Percentiles rank a stretch among this genome's conserved stretches.
Evolutionary conservation across 139 green algal species (phyloP).

Genomic region (Chara braunii): DNA sequence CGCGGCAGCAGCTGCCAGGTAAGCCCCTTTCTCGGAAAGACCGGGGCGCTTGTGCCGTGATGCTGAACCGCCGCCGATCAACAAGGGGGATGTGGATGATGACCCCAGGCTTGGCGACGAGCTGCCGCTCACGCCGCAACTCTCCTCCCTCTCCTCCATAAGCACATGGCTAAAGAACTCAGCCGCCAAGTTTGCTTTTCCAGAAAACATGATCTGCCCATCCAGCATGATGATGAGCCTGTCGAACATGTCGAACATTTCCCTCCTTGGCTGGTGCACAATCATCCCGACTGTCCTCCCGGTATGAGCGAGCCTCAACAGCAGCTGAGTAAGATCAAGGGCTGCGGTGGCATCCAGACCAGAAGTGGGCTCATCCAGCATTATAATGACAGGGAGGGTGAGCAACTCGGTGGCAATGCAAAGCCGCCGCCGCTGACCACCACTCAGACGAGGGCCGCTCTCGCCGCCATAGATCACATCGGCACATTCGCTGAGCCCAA

Average conservation of each 20-base stretch:
- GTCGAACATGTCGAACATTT: slow-evolving; percentile 71
- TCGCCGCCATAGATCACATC: slow-evolving; percentile 84
- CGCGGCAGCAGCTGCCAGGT: too few relatives aligned
- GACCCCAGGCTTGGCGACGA: slow-evolving; percentile 32
- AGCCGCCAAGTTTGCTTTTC: slow-evolving; percentile 14
- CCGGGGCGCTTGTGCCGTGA: too few relatives aligned
- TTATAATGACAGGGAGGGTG: slow-evolving; percentile 79
- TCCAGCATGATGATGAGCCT: slow-evolving; percentile 63
- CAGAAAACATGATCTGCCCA: slow-evolving; percentile 42
- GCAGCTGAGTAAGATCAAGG: slow-evolving; percentile 68
- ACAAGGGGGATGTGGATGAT: slow-evolving; percentile 20
- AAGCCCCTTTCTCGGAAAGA: too few relatives aligned
- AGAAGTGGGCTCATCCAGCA: slow-evolving; percentile 73
- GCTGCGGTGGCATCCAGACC: slow-evolving; percentile 86
- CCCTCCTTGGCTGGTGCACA: slow-evolving; percentile 74
- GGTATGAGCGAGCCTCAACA: too few relatives aligned
- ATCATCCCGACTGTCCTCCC: slow-evolving; percentile 54
- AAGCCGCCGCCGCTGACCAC: too few relatives aligned
- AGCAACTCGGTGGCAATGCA: slow-evolving; percentile 84
- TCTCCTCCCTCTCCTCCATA: too few relatives aligned
- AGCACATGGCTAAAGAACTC: slow-evolving; percentile 40
- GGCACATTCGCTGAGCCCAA: slow-evolving; percentile 52
- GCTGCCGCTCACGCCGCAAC: too few relatives aligned
- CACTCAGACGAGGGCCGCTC: too few relatives aligned
- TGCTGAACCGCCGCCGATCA: too few relatives aligned